A percentile compares a stretch with the other conserved stretches of the same genome.
Conservation (phyloP, 75 land plant genomes). For the Ceratopteris richardii region DNA sequence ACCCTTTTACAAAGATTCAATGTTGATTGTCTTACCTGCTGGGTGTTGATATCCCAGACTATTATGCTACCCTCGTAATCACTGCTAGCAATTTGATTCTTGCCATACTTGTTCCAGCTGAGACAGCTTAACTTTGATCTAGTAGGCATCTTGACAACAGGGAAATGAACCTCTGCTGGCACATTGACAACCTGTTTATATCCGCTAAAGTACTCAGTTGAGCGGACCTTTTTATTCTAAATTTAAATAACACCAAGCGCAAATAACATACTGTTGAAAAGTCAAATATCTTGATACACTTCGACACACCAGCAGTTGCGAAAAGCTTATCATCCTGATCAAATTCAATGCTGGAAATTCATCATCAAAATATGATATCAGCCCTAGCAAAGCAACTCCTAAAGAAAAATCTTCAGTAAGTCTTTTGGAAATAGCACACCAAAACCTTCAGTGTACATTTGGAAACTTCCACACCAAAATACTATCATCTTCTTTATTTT, state of each 20-base stretch:
- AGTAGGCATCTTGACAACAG: slow-evolving; percentile 95
- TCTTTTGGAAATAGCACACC: too few relatives aligned
- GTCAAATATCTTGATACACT: slow-evolving; percentile 92
- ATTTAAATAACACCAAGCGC: neutral
- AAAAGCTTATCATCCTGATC: slow-evolving; percentile 96
- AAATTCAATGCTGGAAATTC: slow-evolving; percentile 93
- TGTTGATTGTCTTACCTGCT: slow-evolving; percentile 66
- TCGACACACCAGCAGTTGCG: slow-evolving; percentile 98
- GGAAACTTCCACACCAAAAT: too few relatives aligned
- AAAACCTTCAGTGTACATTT: too few relatives aligned
- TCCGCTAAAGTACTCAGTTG: too few relatives aligned
- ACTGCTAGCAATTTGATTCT: slow-evolving; percentile 88
- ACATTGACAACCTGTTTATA: slow-evolving; percentile 82
- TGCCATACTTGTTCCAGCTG: slow-evolving; percentile 88
- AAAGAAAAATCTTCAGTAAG: too few relatives aligned
- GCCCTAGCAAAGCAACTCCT: too few relatives aligned
- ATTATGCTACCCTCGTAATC: slow-evolving; percentile 98
- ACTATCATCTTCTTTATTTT: too few relatives aligned
- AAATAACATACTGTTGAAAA: slow-evolving; percentile 64
- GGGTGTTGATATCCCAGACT: slow-evolving; percentile 94
- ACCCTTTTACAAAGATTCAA: too few relatives aligned
- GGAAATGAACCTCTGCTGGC: slow-evolving; percentile 79
- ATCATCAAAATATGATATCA: neutral
- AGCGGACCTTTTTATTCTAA: too few relatives aligned
- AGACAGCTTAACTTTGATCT: slow-evolving; percentile 93